Evolutionary conservation across 2,329 filamentous ascomycete species (phyloP).

Genomic region (Fusarium penzigii): DNA sequence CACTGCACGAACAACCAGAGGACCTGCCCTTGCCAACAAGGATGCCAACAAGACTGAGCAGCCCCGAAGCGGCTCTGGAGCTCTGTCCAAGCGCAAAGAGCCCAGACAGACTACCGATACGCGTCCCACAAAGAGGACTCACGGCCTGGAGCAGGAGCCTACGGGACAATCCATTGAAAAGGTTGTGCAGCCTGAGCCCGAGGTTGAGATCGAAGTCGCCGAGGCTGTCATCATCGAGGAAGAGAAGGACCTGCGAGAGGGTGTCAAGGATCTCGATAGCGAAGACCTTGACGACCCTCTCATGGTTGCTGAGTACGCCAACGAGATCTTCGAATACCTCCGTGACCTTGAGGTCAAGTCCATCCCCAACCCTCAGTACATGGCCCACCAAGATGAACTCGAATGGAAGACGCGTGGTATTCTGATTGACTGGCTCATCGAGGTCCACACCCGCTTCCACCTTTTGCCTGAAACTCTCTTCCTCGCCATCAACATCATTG

Average conservation of each 20-base stretch:
- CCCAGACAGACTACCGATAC: conserved; percentile 1
- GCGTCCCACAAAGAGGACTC: not conserved
- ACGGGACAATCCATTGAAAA: not conserved
- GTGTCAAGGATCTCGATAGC: conserved; percentile 68
- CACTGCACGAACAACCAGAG: conserved; percentile 60
- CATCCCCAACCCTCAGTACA: conserved; percentile 89
- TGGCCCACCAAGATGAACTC: conserved; percentile 89
- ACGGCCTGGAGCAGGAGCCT: not conserved
- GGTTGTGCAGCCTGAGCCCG: not conserved
- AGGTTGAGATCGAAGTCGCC: conserved; percentile 26
- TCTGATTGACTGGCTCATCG: conserved; percentile 95
- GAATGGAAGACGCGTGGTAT: conserved; percentile 99
- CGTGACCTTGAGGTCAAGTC: conserved; percentile 78
- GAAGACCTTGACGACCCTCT: conserved; percentile 92
- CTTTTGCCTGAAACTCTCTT: conserved; percentile 95
- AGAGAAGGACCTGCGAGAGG: conserved; percentile 17
- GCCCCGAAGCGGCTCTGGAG: not conserved
- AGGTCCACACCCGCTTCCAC: conserved; percentile 96
- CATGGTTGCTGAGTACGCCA: conserved; percentile 97
- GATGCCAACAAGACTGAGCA: conserved; percentile 66
- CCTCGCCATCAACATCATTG: conserved; percentile 96
- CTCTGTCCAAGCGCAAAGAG: not conserved
- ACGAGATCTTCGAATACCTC: conserved; percentile 96
- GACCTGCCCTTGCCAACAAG: conserved; percentile 62
- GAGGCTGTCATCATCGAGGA: conserved; percentile 9